Percentiles rank a stretch among this genome's conserved stretches.
phyloP scores from a whole-genome alignment of 306 rosid genomes.

The Fragaria nilgerrensis region DNA sequence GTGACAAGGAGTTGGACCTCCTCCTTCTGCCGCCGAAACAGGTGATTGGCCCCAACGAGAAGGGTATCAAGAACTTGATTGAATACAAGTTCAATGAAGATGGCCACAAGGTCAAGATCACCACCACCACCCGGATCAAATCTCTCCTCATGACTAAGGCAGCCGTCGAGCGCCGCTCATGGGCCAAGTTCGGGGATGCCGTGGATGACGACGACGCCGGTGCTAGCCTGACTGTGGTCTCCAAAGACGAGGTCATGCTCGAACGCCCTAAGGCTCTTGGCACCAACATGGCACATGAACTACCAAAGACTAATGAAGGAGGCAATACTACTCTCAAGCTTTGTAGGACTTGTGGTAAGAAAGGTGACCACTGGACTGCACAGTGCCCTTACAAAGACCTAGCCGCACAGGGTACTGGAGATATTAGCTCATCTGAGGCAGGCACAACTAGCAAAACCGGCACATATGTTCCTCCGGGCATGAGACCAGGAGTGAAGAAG shows the following conservation, averaged over 20 bases:
- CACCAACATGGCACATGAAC: not conserved
- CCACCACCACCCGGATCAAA: slow-evolving; percentile 54
- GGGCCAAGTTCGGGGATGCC: slow-evolving; percentile 88
- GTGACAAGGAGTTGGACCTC: slow-evolving; percentile 64
- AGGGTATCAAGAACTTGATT: slow-evolving; percentile 64
- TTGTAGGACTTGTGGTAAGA: slow-evolving; percentile 88
- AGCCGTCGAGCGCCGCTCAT: slow-evolving; percentile 48
- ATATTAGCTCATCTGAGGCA: slow-evolving; percentile 42
- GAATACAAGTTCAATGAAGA: slow-evolving; percentile 79
- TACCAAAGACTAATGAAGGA: not conserved
- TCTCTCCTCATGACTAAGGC: slow-evolving; percentile 48
- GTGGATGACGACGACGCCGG: slow-evolving; percentile 79
- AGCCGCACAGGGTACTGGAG: slow-evolving; percentile 34
- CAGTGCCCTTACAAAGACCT: slow-evolving; percentile 92
- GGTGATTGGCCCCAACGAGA: slow-evolving; percentile 71
- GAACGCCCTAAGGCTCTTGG: not conserved
- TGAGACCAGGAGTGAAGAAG: slow-evolving; percentile 69
- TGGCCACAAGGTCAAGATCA: slow-evolving; percentile 69
- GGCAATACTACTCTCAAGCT: slow-evolving; percentile 58
- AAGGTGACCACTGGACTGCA: slow-evolving; percentile 95
- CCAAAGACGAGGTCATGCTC: not conserved
- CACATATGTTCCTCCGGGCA: slow-evolving; percentile 74
- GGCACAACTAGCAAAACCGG: slow-evolving; percentile 33
- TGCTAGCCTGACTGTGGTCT: slow-evolving; percentile 6
- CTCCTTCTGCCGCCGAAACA: slow-evolving; percentile 59